A percentile compares a stretch with the other conserved stretches of the same genome.
Conservation (phyloP, 2,329 filamentous ascomycete species). For the Fusarium fracticaudum region DNA sequence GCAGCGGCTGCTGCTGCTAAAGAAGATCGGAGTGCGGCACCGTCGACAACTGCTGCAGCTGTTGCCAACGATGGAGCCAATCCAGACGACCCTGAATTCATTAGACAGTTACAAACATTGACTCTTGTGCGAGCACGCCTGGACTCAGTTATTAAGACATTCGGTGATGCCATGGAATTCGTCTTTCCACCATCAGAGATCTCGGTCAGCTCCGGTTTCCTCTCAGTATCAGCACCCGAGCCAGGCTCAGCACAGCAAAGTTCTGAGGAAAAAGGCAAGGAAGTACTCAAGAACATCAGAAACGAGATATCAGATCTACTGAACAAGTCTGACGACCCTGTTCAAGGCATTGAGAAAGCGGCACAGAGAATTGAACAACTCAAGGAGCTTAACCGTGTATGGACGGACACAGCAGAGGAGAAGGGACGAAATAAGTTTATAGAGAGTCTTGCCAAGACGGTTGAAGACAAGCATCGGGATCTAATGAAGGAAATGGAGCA, state of each 20-base stretch:
- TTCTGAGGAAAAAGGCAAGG: conserved; percentile 87
- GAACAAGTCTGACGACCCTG: conserved; percentile 63
- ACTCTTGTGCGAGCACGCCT: conserved; percentile 84
- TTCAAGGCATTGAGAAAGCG: conserved; percentile 78
- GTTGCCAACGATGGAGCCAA: conserved; percentile 12
- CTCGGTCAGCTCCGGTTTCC: conserved; percentile 83
- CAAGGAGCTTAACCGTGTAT: conserved; percentile 79
- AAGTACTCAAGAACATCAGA: conserved; percentile 75
- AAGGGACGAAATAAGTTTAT: conserved; percentile 84
- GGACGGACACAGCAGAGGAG: conserved; percentile 96
- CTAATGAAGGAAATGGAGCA: conserved; percentile 63
- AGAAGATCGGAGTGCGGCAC: conserved; percentile 30
- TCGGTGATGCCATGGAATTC: conserved; percentile 96
- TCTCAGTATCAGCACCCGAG: conserved; percentile 89
- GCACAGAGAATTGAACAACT: conserved; percentile 79
- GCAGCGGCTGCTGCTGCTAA: conserved; percentile 16
- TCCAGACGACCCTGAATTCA: conserved; percentile 69
- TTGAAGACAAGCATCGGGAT: conserved; percentile 76
- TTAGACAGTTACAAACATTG: conserved; percentile 83
- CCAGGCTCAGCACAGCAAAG: conserved; percentile 70
- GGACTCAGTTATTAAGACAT: conserved; percentile 88
- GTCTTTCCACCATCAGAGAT: conserved; percentile 88
- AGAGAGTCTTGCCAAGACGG: conserved; percentile 80
- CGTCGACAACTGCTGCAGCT: conserved; percentile 35
- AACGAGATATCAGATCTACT: conserved; percentile 78